Conservation (phyloP, 2,329 filamentous ascomycete species). For the Sporothrix globosa region DNA sequence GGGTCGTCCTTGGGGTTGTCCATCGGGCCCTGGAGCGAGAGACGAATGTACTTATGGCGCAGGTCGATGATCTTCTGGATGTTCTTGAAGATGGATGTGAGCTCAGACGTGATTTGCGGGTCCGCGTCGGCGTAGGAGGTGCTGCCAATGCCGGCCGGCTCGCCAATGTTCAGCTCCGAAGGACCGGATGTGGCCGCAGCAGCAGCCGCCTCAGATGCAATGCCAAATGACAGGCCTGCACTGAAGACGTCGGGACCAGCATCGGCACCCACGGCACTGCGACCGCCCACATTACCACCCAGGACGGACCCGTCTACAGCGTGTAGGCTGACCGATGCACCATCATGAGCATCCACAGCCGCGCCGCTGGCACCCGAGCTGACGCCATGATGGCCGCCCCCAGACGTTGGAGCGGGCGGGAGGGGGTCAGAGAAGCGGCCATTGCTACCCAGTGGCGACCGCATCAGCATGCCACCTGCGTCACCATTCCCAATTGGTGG, state of each 20-base stretch:
- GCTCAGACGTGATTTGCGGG: constrained; percentile 78
- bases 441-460: constrained; percentile 32
- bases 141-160: constrained; percentile 65
- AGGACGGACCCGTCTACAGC: constrained; percentile 32
- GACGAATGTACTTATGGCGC: constrained; percentile 81
- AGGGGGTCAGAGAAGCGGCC: constrained; percentile 24
- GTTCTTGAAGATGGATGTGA: constrained; percentile 84
- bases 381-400: neutral
- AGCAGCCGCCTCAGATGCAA: neutral
- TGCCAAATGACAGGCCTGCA: constrained; percentile 32
- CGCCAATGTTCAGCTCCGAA: constrained; percentile 44
- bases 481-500: neutral
- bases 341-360: constrained; percentile 22
- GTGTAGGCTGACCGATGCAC: constrained; percentile 26
- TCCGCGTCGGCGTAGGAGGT: constrained; percentile 73
- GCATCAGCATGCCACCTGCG: constrained; percentile 23
- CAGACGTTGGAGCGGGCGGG: neutral
- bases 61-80: constrained; percentile 88
- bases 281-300: constrained; percentile 33
- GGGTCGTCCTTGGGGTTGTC: constrained; percentile 88
- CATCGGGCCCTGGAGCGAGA: constrained; percentile 78
- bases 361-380: neutral
- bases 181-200: constrained; percentile 37
- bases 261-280: constrained; percentile 34
- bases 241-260: constrained; percentile 32